Evolutionary conservation across 2,329 filamentous ascomycete genomes (phyloP), one percentile per base, ranked within the genome.

Genomic region (Cephalotrichum gorgonifer): DNA sequence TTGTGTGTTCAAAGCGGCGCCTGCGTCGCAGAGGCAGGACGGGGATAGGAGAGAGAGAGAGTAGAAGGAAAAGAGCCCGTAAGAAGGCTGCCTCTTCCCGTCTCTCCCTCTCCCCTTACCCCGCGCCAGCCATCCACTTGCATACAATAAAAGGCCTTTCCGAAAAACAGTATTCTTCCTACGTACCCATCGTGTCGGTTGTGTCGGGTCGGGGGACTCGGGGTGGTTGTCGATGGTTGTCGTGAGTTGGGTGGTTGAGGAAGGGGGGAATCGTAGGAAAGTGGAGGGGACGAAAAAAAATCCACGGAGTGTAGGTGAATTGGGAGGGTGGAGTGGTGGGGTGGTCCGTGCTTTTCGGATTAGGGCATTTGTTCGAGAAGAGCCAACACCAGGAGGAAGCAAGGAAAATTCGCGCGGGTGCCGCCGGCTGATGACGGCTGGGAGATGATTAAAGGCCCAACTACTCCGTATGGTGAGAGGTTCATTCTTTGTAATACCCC

Each of bases 141-240:
- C 72, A 75, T 65, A 74, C 72, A 62, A 64, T 54, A 54, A 59
- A 55, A 51, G 45, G 50, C 49, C 51, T 52, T 52, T 49, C 44
- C 43, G 31, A 35, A 31, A 20, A 48, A 44, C 27, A 33, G 35
- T 26, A n/a, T n/a, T 46, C 44, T 22, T 61, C 58, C 65, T 74
- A 76, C 76, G 71, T 80, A 80, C 76, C 76, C 76, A 80, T 80
- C 70, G 71, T 78, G 73, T 69, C 72, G 73, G 61, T 64, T 64
- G 63, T 64, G 43, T 38, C n/a, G n/a, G 41, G n/a, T 42, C 31
- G 39, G 25, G 56, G 56, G 55, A 54, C 51, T 54, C n/a, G 45
- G 39, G 47, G 38, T 47, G 39, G 43, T 39, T 57, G 61, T 51
- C 58, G 57, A 57, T 62, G 54, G 56, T 61, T 30, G 43, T 44